Conservation (phyloP, 2,329 filamentous ascomycete genomes). For the Gaeumannomyces sp. region DNA sequence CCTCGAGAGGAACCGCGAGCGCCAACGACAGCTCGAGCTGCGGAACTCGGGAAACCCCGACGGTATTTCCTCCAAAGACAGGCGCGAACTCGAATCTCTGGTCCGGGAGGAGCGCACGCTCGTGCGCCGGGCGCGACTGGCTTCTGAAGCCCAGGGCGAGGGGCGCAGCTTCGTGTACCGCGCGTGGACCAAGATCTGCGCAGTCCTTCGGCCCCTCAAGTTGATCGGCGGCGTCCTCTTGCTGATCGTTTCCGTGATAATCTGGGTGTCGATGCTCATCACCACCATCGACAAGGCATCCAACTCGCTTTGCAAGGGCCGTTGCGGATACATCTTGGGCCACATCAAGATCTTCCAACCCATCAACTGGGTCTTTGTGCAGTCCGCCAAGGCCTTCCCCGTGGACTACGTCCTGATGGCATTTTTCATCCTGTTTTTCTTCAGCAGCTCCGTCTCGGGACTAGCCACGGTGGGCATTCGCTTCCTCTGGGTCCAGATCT, state of each 20-base stretch:
- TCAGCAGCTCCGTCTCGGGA: constrained; percentile 80
- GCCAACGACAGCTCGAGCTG: constrained; percentile 84
- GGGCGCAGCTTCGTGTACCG: constrained; percentile 68
- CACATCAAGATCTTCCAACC: constrained; percentile 90
- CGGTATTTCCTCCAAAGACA: constrained; percentile 75
- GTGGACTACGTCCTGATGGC: constrained; percentile 89
- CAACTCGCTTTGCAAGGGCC: constrained; percentile 85
- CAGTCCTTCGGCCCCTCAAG: constrained; percentile 81
- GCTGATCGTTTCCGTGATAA: constrained; percentile 64
- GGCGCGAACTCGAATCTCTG: constrained; percentile 79
- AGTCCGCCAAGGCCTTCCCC: constrained; percentile 77
- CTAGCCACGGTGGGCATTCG: constrained; percentile 85
- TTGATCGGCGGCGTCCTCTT: constrained; percentile 77
- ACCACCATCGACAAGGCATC: constrained; percentile 94
- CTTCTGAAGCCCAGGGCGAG: constrained; percentile 73
- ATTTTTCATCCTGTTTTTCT: constrained; percentile 78
- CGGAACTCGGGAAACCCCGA: constrained; percentile 71
- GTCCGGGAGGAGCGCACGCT: constrained; percentile 88
- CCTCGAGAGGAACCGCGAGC: constrained; percentile 81
- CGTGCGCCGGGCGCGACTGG: constrained; percentile 80
- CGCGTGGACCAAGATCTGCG: constrained; percentile 73
- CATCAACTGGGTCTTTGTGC: constrained; percentile 81
- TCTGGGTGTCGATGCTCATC: constrained; percentile 90
- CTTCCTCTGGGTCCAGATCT: constrained; percentile 91
- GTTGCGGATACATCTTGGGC: constrained; percentile 87